A percentile compares a stretch with the other conserved stretches of the same genome.
Evolutionary conservation across 176 grass and related monocot species (phyloP).

Genomic region (Miscanthus lutarioriparius): DNA sequence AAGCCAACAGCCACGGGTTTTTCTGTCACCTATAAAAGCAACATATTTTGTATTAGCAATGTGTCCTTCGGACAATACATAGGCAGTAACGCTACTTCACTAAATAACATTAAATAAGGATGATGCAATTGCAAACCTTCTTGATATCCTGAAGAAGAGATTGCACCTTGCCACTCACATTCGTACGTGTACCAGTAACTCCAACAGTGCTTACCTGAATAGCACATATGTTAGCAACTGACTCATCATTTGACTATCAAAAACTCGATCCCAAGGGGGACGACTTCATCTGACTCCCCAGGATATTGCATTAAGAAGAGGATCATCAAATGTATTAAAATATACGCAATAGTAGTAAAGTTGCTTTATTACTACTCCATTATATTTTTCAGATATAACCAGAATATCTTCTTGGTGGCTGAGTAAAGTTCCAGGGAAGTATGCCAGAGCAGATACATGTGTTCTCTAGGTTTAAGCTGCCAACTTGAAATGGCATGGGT

Average conservation of each 20-base stretch:
- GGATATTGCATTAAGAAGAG: neutral
- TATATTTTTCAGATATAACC: conserved; percentile 8
- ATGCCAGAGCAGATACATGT: neutral
- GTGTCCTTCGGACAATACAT: neutral
- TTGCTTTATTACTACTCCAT: neutral
- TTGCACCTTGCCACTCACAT: conserved; percentile 71
- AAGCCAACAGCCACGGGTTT: conserved; percentile 97
- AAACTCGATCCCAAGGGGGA: neutral
- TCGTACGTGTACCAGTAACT: conserved; percentile 79
- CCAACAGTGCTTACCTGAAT: conserved; percentile 90
- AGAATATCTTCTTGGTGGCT: neutral
- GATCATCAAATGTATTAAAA: neutral
- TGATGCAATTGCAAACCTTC: conserved; percentile 49
- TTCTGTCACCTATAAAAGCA: conserved; percentile 61
- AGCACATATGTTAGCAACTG: conserved; percentile 19
- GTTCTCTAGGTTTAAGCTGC: neutral
- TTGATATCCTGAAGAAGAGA: conserved; percentile 96
- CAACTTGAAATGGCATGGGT: neutral
- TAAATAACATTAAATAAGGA: neutral
- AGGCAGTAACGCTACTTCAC: neutral
- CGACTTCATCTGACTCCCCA: neutral
- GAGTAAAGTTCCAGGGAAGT: neutral
- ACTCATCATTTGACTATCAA: conserved; percentile 3
- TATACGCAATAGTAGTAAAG: neutral
- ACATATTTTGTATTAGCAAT: conserved; percentile 28